Percentiles rank a stretch among this genome's conserved stretches.
phyloP scores from a whole-genome alignment of 257 asterid genomes.

The Nicotiana benthamiana region DNA sequence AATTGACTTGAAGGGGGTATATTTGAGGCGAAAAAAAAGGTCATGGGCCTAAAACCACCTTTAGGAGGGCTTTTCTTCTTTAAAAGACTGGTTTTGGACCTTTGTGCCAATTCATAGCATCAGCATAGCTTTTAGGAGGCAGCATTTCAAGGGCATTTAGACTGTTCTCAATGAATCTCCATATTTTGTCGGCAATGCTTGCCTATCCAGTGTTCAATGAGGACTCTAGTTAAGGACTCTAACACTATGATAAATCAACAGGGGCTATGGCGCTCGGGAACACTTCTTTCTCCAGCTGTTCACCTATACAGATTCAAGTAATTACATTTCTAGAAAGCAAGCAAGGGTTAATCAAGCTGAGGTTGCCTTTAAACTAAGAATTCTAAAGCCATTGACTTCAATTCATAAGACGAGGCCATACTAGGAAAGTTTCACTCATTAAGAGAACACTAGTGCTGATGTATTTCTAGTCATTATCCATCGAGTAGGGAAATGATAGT shows the following conservation, averaged over 20 bases:
- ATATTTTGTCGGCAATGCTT: neutral
- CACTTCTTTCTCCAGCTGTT: neutral
- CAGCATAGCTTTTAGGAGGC: neutral
- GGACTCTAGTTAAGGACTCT: neutral
- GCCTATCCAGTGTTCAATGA: neutral
- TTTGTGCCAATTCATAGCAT: neutral
- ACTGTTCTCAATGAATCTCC: neutral
- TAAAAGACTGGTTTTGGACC: neutral
- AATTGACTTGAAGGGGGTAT: neutral
- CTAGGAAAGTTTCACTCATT: neutral
- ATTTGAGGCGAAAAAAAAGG: constrained; percentile 3
- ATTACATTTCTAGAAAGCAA: neutral
- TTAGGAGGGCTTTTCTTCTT: neutral
- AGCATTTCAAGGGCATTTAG: neutral
- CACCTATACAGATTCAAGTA: neutral
- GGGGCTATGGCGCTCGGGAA: neutral
- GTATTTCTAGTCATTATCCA: neutral
- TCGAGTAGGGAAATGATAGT: too few species aligned
- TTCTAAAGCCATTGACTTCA: neutral
- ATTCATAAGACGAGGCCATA: neutral
- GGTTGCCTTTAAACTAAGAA: neutral
- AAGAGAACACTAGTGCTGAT: neutral
- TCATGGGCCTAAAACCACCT: neutral
- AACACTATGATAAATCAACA: neutral
- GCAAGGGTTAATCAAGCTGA: neutral